phyloP scores from a whole-genome alignment of 176 grass and related monocot species.

The Aegilops sharonensis region DNA sequence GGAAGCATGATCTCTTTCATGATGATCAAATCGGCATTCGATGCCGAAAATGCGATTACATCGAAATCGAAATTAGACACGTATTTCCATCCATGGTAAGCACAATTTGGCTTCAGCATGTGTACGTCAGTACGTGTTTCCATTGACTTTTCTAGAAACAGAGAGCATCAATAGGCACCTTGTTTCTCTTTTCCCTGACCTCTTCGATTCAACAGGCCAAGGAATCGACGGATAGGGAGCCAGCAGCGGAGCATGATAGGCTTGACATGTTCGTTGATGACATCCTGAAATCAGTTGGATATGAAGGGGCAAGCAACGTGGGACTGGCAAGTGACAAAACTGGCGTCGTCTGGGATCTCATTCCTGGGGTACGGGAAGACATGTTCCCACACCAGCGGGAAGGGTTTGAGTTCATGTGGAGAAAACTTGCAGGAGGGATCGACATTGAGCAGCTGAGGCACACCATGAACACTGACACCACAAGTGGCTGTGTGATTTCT shows the following conservation, averaged over 20 bases:
- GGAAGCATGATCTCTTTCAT: constrained; percentile 60
- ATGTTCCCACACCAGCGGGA: constrained; percentile 70
- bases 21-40: constrained; percentile 66
- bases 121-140: background rate
- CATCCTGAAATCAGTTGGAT: constrained; percentile 35
- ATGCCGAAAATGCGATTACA: constrained; percentile 64
- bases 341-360: constrained; percentile 70
- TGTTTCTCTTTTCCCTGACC: background rate
- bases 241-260: background rate
- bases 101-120: background rate
- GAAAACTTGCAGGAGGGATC: constrained; percentile 54
- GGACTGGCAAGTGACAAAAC: background rate
- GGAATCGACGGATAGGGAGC: constrained; percentile 6
- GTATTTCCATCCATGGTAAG: constrained; percentile 62
- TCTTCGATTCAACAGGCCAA: constrained; percentile 20
- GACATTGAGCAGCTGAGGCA: constrained; percentile 41
- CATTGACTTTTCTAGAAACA: background rate
- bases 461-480: constrained; percentile 1
- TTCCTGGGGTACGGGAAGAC: constrained; percentile 48
- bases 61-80: constrained; percentile 67
- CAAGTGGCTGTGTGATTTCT: constrained; percentile 81
- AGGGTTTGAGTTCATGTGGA: constrained; percentile 84
- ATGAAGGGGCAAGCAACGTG: constrained; percentile 9
- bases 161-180: background rate
- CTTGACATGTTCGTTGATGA: constrained; percentile 35